Conservation (phyloP, 2,329 filamentous ascomycete genomes). For the Ilyonectria mors-panacis region DNA sequence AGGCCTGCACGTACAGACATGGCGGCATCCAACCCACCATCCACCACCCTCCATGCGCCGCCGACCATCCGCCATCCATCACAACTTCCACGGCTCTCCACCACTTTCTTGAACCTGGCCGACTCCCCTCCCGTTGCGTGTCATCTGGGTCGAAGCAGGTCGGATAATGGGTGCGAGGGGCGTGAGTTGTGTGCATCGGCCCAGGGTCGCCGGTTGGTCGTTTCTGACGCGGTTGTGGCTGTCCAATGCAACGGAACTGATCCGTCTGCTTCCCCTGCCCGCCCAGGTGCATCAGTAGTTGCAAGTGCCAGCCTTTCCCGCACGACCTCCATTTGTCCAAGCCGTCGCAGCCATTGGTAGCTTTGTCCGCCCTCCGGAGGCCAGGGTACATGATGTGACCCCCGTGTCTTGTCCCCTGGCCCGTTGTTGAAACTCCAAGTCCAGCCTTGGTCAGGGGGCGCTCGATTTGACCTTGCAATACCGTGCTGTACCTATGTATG, state of each 20-base stretch:
- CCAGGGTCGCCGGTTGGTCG: slow-evolving; percentile 24
- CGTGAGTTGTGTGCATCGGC: slow-evolving; percentile 30
- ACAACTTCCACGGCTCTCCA: slow-evolving; percentile 2
- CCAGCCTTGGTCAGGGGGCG: slow-evolving; percentile 5
- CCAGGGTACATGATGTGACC: slow-evolving; percentile 7
- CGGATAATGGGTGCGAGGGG: slow-evolving; percentile 21
- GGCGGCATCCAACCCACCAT: slow-evolving; percentile 40
- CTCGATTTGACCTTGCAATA: not conserved
- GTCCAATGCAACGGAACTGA: slow-evolving; percentile 37
- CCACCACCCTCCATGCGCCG: slow-evolving; percentile 16
- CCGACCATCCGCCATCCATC: slow-evolving; percentile 25
- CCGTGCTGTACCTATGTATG: not conserved
- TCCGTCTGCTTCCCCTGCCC: slow-evolving; percentile 34
- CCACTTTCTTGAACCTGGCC: slow-evolving; percentile 24
- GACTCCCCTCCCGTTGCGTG: slow-evolving; percentile 21
- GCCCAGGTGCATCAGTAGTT: slow-evolving; percentile 33
- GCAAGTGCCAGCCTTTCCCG: not conserved
- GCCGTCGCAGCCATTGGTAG: not conserved
- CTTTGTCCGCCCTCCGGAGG: not conserved
- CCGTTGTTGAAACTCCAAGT: not conserved
- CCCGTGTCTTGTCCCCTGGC: not conserved
- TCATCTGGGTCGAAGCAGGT: slow-evolving; percentile 4
- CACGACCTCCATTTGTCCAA: not conserved
- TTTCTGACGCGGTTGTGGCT: slow-evolving; percentile 35
- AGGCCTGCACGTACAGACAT: slow-evolving; percentile 44